Base-by-base conservation (phyloP, 805 yeast species). In the Jamesozyma jinghongensis region DNA sequence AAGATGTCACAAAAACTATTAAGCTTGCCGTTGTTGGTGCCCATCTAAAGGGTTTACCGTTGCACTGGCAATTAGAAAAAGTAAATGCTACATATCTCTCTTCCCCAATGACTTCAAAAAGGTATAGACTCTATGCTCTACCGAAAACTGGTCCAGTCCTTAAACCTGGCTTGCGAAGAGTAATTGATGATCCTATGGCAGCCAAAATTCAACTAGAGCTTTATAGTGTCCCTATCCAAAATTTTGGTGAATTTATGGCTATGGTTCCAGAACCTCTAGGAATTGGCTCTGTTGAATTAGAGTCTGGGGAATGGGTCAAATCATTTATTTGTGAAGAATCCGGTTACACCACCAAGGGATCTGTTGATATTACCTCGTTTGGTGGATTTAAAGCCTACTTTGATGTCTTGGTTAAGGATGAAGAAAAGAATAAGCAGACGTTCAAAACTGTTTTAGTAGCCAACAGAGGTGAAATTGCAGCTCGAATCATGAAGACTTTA, bases 391-490 rank as follows among this genome's bases (percentile, higher is more conserved):
- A 79, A 60, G 65, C 70, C 2, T 85, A 84, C 65, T 52, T 47
- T 32, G 45, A 52, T 3, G 29, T 34, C 19, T 26, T 57, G 32
- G 34, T 51, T 47, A 34, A 38, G 37, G 41, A 49, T 40, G 43
- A 55, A 35, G 43, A 60, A 13, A 44, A 68, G 40, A 45, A 51
- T 14, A 65, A 65, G 43, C 76, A 74, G 53, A 92, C 94, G 1
- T 86, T 87, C 65, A 70, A 78, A 17, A 74, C 81, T 10, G 95
- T 90, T n/a, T 71, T 90, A 41, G 92, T 90, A 40, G 97, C 97
- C 32, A 90, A 90, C 69, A 77, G 98, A 66, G 97, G 97, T 61
- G 98, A 90, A 66, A 90, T 90, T 54, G 97, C 98, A 2, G 97
- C 88, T 25, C 72, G 98, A 56, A 86, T 92, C 52, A 86, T 90